phyloP scores from a whole-genome alignment of 257 asterid genomes.

The Scutellaria galericulata region DNA sequence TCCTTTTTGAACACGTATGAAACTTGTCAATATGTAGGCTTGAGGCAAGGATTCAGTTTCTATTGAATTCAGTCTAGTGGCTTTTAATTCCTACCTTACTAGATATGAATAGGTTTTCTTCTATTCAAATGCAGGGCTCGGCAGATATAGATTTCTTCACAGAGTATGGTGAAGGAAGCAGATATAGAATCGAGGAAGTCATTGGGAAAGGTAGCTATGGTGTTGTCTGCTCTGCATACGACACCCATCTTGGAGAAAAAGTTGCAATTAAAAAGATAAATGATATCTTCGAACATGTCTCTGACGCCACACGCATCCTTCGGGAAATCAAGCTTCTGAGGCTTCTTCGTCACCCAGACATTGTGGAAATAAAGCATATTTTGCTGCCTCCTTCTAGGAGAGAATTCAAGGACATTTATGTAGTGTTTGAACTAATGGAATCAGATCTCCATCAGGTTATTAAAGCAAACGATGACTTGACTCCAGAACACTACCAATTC shows the following conservation, averaged over 20 bases:
- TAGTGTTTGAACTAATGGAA: slow-evolving; percentile 88
- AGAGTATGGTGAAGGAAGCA: slow-evolving; percentile 91
- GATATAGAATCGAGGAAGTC: slow-evolving; percentile 87
- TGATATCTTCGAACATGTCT: slow-evolving; percentile 88
- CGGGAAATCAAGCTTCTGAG: slow-evolving; percentile 94
- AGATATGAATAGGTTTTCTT: background rate
- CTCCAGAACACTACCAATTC: slow-evolving; percentile 89
- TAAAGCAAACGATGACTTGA: slow-evolving; percentile 87
- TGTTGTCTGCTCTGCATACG: slow-evolving; percentile 93
- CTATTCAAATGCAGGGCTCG: slow-evolving; percentile 55
- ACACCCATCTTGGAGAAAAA: slow-evolving; percentile 86
- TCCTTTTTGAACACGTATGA: background rate
- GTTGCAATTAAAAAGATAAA: slow-evolving; percentile 92
- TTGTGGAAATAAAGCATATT: slow-evolving; percentile 89
- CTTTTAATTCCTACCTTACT: background rate
- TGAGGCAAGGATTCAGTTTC: slow-evolving; percentile 10
- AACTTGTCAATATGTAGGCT: background rate
- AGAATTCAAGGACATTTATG: slow-evolving; percentile 92
- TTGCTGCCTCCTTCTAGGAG: slow-evolving; percentile 90
- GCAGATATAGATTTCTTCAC: slow-evolving; percentile 87
- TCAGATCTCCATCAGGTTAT: slow-evolving; percentile 92
- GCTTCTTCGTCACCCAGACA: slow-evolving; percentile 93
- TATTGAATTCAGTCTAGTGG: slow-evolving; percentile 6
- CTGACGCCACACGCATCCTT: slow-evolving; percentile 94
- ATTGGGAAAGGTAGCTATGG: slow-evolving; percentile 96